Conservation (phyloP, 768 basidiomycete species). For the Psilocybe subaeruginosa region DNA sequence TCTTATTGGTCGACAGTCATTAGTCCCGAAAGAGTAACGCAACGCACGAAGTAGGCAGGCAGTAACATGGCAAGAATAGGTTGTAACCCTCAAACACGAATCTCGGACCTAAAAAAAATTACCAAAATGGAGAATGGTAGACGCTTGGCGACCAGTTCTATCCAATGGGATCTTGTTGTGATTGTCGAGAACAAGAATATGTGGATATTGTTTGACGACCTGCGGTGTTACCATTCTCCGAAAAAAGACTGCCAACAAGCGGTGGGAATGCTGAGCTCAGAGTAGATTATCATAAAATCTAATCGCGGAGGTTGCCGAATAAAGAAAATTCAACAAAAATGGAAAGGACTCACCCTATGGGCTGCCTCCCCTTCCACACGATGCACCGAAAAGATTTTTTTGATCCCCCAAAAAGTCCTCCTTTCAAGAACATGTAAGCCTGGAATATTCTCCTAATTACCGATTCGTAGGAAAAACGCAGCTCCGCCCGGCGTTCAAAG, state of each 20-base stretch:
- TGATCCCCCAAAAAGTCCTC: constrained; percentile 22
- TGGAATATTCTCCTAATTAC: constrained; percentile 8
- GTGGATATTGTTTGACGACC: background rate
- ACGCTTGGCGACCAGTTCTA: background rate
- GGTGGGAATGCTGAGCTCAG: constrained; percentile 13
- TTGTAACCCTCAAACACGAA: background rate
- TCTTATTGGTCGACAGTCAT: constrained; percentile 13
- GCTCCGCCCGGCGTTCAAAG: background rate
- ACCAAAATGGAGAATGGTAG: background rate
- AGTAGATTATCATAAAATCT: constrained; percentile 21
- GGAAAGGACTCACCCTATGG: constrained; percentile 12
- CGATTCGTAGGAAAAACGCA: background rate
- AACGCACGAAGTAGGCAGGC: background rate
- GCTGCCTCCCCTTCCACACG: constrained; percentile 22
- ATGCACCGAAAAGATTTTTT: constrained; percentile 20
- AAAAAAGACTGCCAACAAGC: background rate
- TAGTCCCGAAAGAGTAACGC: constrained; percentile 15
- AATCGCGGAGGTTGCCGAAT: constrained; percentile 28
- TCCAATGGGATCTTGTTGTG: too few relatives aligned
- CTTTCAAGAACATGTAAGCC: constrained; percentile 13
- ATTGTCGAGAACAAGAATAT: background rate
- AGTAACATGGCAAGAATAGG: background rate
- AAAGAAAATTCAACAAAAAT: constrained; percentile 4
- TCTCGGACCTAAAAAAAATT: background rate
- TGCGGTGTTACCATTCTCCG: background rate